Evolutionary conservation across 2,329 filamentous ascomycete species (phyloP).

Genomic region (Teratosphaeria pseudoeucalypti): DNA sequence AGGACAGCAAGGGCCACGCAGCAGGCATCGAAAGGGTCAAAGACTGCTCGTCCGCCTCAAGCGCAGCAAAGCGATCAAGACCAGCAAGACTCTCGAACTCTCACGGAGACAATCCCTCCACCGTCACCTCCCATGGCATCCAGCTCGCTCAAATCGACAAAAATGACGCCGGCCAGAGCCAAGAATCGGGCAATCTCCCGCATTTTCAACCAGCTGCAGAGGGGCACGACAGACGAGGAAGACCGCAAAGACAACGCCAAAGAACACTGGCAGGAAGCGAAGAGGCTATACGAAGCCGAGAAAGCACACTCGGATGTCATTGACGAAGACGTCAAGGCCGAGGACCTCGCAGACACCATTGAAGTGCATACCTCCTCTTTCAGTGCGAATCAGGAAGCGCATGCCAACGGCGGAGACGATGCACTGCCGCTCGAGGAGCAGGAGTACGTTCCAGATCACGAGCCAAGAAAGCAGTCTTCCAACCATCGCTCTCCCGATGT

Average conservation of each 20-base stretch:
- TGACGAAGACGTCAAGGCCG: background rate
- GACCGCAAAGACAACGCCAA: background rate
- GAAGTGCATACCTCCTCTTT: background rate
- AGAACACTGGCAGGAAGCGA: background rate
- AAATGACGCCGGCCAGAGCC: background rate
- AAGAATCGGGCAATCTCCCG: background rate
- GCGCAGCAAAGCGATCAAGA: background rate
- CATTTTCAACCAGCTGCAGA: background rate
- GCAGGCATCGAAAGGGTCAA: background rate
- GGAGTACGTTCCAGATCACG: background rate
- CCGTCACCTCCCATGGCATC: background rate
- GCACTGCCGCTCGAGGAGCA: background rate
- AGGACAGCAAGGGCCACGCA: background rate
- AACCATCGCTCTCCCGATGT: background rate
- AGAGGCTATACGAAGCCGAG: background rate
- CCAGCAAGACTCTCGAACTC: background rate
- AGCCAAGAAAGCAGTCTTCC: background rate
- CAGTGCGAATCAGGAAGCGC: background rate
- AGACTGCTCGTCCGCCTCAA: background rate
- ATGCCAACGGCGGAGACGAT: background rate
- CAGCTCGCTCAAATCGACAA: background rate
- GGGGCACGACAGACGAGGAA: background rate
- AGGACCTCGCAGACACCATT: background rate
- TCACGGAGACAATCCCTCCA: background rate
- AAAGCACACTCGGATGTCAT: background rate